These are phyloP conservation scores for Ophiostoma novo-ulmi DNA, from an alignment of 2,329 filamentous ascomycete species.

Conservation along the genomic window DNA sequence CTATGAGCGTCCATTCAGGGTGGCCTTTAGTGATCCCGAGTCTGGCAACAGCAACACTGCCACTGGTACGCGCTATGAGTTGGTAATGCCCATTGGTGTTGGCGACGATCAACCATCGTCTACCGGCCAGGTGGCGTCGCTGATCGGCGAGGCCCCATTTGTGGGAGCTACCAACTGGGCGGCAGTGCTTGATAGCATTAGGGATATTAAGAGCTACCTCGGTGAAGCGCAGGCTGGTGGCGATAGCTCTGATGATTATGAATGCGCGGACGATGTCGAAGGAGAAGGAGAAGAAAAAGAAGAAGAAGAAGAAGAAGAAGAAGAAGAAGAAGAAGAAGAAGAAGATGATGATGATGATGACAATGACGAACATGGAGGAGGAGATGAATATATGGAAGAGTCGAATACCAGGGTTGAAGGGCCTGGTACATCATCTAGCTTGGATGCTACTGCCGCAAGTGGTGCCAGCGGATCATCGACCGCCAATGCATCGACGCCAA, in stretches of 20 bases:
- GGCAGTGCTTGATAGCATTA: constrained; percentile 41
- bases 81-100: not conserved
- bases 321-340: constrained; percentile 13
- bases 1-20: not conserved
- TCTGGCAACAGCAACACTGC: not conserved
- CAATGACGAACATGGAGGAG: not conserved
- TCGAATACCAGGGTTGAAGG: not conserved
- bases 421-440: not conserved
- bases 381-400: constrained; percentile 10
- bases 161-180: constrained; percentile 41
- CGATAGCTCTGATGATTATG: not conserved
- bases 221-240: constrained; percentile 18
- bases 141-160: constrained; percentile 30
- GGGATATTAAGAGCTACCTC: constrained; percentile 39
- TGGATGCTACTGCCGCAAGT: not conserved
- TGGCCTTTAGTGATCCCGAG: not conserved
- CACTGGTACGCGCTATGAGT: not conserved
- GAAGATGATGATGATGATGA: not conserved
- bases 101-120: not conserved
- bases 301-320: not conserved
- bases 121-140: constrained; percentile 3
- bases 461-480: not conserved
- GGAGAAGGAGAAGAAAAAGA: constrained; percentile 12
- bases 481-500: not conserved
- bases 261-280: constrained; percentile 17